These are phyloP conservation scores for Solanum ossicruentum DNA, from an alignment of 257 asterid genomes.

Conservation along the genomic window DNA sequence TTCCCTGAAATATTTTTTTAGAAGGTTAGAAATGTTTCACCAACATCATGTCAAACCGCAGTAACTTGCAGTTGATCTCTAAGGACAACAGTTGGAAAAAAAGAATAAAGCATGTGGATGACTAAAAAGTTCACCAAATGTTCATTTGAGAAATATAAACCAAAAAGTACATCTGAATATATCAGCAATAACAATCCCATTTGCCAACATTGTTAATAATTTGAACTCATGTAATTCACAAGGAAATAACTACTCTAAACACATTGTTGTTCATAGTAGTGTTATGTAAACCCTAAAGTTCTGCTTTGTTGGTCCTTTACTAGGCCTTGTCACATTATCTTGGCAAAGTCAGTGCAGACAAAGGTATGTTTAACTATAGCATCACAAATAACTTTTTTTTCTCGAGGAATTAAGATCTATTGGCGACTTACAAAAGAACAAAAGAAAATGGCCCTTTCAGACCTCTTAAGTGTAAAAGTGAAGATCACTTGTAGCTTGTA, in stretches of 20 bases:
- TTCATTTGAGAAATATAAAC: neutral
- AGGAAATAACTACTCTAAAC: neutral
- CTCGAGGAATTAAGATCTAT: neutral
- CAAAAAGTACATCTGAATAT: neutral
- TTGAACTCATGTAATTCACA: neutral
- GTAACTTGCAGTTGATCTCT: neutral
- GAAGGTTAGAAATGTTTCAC: neutral
- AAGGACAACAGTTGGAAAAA: neutral
- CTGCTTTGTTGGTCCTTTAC: neutral
- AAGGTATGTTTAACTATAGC: neutral
- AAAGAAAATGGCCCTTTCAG: neutral
- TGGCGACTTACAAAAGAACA: neutral
- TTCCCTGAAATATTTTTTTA: constrained; percentile 40
- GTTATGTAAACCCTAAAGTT: neutral
- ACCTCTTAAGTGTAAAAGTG: neutral
- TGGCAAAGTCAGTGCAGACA: neutral
- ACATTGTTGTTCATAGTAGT: neutral
- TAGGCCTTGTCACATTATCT: neutral
- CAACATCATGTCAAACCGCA: neutral
- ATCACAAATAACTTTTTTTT: neutral
- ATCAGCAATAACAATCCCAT: neutral
- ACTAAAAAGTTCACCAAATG: neutral
- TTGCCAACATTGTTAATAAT: neutral
- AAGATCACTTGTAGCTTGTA: neutral
- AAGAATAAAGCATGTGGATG: neutral